A percentile compares a stretch with the other conserved stretches of the same genome.
phyloP scores from a whole-genome alignment of 108 stramenopile genomes.

The Nannochloropsis granulata region DNA sequence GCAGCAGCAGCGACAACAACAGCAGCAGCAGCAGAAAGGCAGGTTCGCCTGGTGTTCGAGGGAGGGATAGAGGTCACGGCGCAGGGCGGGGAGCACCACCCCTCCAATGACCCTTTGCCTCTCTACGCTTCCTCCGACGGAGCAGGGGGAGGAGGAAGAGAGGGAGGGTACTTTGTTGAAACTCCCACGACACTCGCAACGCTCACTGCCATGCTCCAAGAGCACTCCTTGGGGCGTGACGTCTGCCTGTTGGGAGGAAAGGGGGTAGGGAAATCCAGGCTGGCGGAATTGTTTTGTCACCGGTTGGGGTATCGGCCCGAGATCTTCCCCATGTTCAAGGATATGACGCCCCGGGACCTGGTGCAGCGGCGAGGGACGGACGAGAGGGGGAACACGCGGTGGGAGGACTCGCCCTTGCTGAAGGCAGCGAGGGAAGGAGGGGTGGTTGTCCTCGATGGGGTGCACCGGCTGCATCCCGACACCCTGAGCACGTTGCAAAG shows the following conservation, averaged over 20 bases:
- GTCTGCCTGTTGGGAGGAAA: constrained; percentile 50
- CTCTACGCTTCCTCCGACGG: not conserved
- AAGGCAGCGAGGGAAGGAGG: constrained; percentile 48
- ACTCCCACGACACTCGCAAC: not conserved
- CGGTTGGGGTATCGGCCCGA: constrained; percentile 40
- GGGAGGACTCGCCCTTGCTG: constrained; percentile 56
- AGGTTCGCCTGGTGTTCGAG: not conserved
- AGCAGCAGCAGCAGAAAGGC: not conserved
- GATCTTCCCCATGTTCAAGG: constrained; percentile 49
- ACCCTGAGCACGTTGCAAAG: not conserved
- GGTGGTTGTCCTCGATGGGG: constrained; percentile 52
- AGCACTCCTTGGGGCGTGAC: constrained; percentile 31
- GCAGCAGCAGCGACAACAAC: not conserved
- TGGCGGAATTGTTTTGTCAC: constrained; percentile 40
- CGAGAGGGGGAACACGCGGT: constrained; percentile 50
- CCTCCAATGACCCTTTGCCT: not conserved
- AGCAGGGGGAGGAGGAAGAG: no score
- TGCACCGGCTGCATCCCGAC: constrained; percentile 44
- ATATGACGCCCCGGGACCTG: constrained; percentile 59
- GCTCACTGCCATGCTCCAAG: constrained; percentile 7
- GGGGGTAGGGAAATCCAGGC: constrained; percentile 52
- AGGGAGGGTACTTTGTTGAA: not conserved
- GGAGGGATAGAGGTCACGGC: not conserved
- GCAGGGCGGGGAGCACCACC: not conserved
- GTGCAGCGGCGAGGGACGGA: constrained; percentile 47